phyloP scores from a whole-genome alignment of 169 alveolate genomes.

The Plasmodium gaboni region DNA sequence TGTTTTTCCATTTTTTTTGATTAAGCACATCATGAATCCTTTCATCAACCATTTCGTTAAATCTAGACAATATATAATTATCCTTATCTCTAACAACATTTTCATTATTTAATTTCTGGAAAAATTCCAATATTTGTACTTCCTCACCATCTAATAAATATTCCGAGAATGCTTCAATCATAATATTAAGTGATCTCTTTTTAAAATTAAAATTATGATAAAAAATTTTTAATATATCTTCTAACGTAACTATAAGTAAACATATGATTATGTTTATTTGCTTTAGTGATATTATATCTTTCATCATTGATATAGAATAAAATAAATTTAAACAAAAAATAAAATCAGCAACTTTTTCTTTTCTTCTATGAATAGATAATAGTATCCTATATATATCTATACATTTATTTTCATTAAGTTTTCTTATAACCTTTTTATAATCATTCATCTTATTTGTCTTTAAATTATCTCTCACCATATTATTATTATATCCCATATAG shows the following conservation, averaged over 20 bases:
- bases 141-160: not conserved
- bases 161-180: conserved; percentile 29
- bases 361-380: conserved; percentile 47
- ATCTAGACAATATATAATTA: not conserved
- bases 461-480: not conserved
- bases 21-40: not conserved
- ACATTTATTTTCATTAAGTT: conserved; percentile 16
- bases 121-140: not conserved
- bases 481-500: too few species aligned
- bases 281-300: conserved; percentile 29
- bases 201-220: conserved; percentile 16
- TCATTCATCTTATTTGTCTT: not conserved
- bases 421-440: not conserved
- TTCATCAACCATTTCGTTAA: not conserved
- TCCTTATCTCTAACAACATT: too few species aligned
- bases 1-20: too few species aligned
- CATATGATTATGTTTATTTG: conserved; percentile 40
- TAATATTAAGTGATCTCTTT: conserved; percentile 40
- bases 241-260: conserved; percentile 38
- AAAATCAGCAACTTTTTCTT: conserved; percentile 65
- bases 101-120: too few species aligned
- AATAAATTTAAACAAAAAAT: conserved; percentile 50
- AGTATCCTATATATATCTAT: conserved; percentile 57
- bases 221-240: conserved; percentile 33
- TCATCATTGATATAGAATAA: conserved; percentile 32